Evolutionary conservation across 495 filamentous ascomycete genomes (phyloP).

Genomic region (Penicillium ochrochloron): DNA sequence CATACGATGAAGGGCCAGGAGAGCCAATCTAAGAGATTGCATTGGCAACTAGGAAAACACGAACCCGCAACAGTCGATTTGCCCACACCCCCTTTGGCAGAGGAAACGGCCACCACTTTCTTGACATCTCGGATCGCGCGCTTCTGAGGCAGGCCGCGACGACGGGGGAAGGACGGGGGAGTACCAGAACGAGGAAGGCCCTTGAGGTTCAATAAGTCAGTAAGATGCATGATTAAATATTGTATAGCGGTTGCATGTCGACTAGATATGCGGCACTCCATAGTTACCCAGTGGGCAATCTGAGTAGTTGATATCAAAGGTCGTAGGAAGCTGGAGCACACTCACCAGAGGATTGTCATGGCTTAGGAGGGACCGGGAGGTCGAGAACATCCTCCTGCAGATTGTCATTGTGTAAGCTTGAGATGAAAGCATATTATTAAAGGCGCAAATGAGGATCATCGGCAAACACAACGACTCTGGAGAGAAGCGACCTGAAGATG

Average conservation of each 20-base stretch:
- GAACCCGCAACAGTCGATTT: constrained; percentile 90
- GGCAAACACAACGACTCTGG: background rate
- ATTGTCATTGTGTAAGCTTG: constrained; percentile 6
- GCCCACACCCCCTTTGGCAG: constrained; percentile 94
- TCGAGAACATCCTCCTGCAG: constrained; percentile 62
- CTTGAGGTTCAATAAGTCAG: constrained; percentile 42
- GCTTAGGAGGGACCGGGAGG: constrained; percentile 55
- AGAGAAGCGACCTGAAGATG: constrained; percentile 1
- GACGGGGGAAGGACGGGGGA: constrained; percentile 72
- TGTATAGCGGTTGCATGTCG: background rate
- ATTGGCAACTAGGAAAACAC: constrained; percentile 16
- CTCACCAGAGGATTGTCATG: constrained; percentile 93
- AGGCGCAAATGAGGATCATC: background rate
- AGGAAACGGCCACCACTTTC: constrained; percentile 90
- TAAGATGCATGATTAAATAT: background rate
- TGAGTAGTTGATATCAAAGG: background rate
- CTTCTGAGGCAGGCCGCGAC: constrained; percentile 81
- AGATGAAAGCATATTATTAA: constrained; percentile 17
- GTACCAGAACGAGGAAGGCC: constrained; percentile 81
- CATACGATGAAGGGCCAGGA: background rate
- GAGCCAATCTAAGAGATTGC: background rate
- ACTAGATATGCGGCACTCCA: background rate
- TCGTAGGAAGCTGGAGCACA: constrained; percentile 4
- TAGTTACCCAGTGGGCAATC: background rate
- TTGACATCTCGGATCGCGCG: constrained; percentile 78